Conservation (phyloP, 2,329 filamentous ascomycete species). For the Dothistroma septosporum region DNA sequence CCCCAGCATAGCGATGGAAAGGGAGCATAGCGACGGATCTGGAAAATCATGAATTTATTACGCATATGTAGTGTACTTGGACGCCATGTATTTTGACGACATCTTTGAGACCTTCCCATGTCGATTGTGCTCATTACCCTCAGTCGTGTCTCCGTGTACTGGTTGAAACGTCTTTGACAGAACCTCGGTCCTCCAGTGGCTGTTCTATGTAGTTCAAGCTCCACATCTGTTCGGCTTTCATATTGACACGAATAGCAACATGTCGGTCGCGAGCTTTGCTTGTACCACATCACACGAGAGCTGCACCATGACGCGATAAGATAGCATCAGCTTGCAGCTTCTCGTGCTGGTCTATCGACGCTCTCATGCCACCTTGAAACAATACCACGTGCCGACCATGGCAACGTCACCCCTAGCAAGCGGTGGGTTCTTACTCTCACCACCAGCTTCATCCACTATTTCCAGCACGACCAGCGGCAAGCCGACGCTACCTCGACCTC, state of each 20-base stretch:
- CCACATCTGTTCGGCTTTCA: neutral
- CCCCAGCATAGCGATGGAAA: neutral
- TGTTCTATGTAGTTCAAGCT: neutral
- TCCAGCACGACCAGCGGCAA: conserved; percentile 36
- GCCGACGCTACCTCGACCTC: conserved; percentile 48
- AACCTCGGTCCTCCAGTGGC: neutral
- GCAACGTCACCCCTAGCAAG: conserved; percentile 1
- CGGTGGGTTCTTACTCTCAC: conserved; percentile 49
- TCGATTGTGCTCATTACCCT: neutral
- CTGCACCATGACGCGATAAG: neutral
- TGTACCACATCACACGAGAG: neutral
- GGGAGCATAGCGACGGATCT: neutral
- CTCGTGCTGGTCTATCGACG: neutral
- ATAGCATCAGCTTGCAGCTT: neutral
- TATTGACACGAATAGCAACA: neutral
- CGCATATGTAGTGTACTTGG: neutral
- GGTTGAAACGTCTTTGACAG: no score
- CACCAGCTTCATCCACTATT: conserved; percentile 46
- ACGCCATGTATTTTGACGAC: neutral
- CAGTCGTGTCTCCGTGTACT: no score
- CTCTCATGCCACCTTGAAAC: neutral
- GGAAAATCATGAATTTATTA: neutral
- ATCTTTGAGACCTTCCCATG: neutral
- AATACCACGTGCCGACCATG: neutral
- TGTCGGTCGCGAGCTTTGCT: neutral